Evolutionary conservation across 23 red algal genomes (phyloP), one percentile per base, ranked within the genome.

Genomic region (Chondrus crispus): DNA sequence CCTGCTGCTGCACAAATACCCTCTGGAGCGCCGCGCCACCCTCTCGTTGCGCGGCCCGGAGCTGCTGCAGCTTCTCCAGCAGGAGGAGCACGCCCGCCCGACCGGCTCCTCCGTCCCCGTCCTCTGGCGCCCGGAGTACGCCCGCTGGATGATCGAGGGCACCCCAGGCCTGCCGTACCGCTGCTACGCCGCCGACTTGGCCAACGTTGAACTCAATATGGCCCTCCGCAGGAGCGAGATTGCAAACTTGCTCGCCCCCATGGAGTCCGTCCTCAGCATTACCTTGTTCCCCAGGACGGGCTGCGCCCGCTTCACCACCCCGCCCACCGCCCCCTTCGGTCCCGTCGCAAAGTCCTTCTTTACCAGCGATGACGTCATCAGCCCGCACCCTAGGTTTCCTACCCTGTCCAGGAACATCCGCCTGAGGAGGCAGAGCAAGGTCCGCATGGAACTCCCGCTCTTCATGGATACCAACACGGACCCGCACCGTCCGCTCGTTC

Each of bases 121-220:
- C 20, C 81, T 99, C 16, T 99, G 97, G 97, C 88, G 97, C 43
- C 97, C 97, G 1, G 97, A 99, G 77, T 99, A 99, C 62, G 97
- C 97, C 2, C 92, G 80, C 41, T 99, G 97, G 97, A 99, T 99
- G 97, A 93, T 99, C 44, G 97, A 99, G 51, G 97, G 97, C 20
- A 99, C 97, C 9, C 97, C 97, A 16, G 97, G 97, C 30, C 70
- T 92, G 1, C 97, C 97, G 10, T 99, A 99, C 84, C 84, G 93
- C 50, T 95, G 90, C 6, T 96, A 93, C 57, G 93, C 88, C 43
- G 87, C 87, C 18, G 97, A 99, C 64, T 51, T 99, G 8, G 77
- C 78, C 42, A 82, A 96, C 40, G 97, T 99, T 36, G 97, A 99
- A 64, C 55, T 89, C 46, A 99, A 99, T 75, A 99, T 99, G 97